Conservation (phyloP, 768 basidiomycete species). For the Tricholoma terreum region DNA sequence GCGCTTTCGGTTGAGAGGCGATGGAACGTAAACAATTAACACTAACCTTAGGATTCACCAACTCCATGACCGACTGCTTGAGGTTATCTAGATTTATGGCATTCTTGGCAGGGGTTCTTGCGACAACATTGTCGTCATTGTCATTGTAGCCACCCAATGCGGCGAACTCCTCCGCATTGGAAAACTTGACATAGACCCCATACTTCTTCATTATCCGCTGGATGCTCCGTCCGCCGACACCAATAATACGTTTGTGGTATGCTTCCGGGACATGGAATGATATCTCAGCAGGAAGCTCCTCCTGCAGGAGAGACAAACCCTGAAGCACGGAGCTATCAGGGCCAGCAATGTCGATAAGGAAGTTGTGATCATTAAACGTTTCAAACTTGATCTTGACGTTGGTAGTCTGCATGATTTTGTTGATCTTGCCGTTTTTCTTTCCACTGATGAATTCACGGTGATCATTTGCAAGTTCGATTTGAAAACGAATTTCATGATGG, state of each 20-base stretch:
- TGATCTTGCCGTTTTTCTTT: slow-evolving; percentile 99
- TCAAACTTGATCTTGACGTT: slow-evolving; percentile 99
- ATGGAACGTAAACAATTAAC: background rate
- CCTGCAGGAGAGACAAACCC: slow-evolving; percentile 86
- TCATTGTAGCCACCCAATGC: slow-evolving; percentile 92
- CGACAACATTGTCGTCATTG: slow-evolving; percentile 98
- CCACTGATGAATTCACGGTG: slow-evolving; percentile 98
- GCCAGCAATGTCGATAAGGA: slow-evolving; percentile 88
- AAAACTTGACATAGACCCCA: slow-evolving; percentile 99
- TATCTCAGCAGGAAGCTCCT: slow-evolving; percentile 97
- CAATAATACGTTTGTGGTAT: slow-evolving; percentile 99
- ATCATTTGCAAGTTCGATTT: slow-evolving; percentile 96
- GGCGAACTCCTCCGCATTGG: slow-evolving; percentile 96
- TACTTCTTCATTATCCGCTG: slow-evolving; percentile 99
- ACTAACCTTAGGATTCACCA: slow-evolving; percentile 91
- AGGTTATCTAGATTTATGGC: slow-evolving; percentile 91
- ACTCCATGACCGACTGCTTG: slow-evolving; percentile 95
- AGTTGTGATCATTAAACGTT: slow-evolving; percentile 95
- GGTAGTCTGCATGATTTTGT: slow-evolving; percentile 98
- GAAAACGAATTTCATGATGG: slow-evolving; percentile 97
- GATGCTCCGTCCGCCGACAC: slow-evolving; percentile 95
- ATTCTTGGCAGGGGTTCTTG: slow-evolving; percentile 98
- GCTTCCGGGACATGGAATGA: slow-evolving; percentile 98
- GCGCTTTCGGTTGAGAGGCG: slow-evolving; percentile 2
- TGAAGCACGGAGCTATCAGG: slow-evolving; percentile 82